Evolutionary conservation across 2,329 filamentous ascomycete species (phyloP).

Genomic region (Magnaporthiopsis rhizophila): DNA sequence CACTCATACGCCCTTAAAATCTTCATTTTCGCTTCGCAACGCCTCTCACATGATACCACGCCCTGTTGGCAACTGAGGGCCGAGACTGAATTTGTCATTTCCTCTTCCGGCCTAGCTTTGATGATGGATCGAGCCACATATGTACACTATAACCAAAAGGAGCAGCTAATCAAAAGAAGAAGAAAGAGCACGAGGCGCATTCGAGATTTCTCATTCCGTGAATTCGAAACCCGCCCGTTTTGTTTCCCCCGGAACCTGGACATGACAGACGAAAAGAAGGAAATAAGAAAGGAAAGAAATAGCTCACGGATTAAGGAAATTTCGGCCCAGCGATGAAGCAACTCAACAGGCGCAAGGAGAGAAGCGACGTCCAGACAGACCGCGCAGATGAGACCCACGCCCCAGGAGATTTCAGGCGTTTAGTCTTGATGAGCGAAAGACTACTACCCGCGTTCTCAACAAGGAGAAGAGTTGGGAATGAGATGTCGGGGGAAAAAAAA

Average conservation of each 20-base stretch:
- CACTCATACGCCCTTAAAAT: neutral
- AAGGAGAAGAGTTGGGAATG: neutral
- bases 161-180: neutral
- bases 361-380: neutral
- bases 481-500: too few relatives aligned
- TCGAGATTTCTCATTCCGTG: neutral
- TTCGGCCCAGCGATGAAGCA: neutral
- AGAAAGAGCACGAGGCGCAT: neutral
- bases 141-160: neutral
- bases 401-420: neutral
- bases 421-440: neutral
- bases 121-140: neutral
- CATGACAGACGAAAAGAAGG: neutral
- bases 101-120: neutral
- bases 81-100: neutral
- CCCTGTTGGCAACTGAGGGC: neutral
- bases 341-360: neutral
- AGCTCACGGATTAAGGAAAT: neutral
- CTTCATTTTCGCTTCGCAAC: neutral
- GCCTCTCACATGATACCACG: neutral
- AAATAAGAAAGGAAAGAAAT: slow-evolving; percentile 7
- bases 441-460: neutral
- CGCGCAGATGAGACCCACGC: neutral
- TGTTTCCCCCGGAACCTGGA: neutral
- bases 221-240: neutral